Conservation (phyloP, 768 basidiomycete species). For the Suillus subluteus region DNA sequence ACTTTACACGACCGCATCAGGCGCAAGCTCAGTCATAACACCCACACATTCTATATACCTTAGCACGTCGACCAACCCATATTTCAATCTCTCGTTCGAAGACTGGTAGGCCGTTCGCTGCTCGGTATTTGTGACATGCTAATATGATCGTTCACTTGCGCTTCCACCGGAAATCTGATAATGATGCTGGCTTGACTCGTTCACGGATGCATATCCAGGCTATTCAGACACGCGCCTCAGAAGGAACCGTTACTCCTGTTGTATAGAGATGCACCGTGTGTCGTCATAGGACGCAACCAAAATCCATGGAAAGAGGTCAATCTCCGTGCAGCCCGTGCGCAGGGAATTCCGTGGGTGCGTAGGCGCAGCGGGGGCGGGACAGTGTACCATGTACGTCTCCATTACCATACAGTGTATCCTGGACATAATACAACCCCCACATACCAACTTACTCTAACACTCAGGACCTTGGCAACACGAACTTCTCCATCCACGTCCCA, state of each 20-base stretch:
- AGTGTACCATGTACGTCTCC: conserved; percentile 86
- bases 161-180: neutral
- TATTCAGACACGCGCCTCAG: conserved; percentile 77
- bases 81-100: conserved; percentile 89
- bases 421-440: neutral
- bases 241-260: conserved; percentile 77
- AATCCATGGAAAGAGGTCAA: conserved; percentile 99
- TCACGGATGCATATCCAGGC: conserved; percentile 48
- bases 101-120: conserved; percentile 66
- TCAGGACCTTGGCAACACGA: conserved; percentile 96
- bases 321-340: conserved; percentile 53
- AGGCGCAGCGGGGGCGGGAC: conserved; percentile 93
- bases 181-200: conserved; percentile 31
- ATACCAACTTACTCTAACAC: neutral
- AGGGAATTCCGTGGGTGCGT: conserved; percentile 75
- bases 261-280: conserved; percentile 87
- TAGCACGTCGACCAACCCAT: conserved; percentile 79
- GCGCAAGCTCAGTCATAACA: conserved; percentile 26
- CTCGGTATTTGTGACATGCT: neutral
- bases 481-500: conserved; percentile 93
- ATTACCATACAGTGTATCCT: neutral
- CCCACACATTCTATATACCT: conserved; percentile 63
- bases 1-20: conserved; percentile 20
- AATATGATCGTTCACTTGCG: neutral
- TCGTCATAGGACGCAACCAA: conserved; percentile 94